A percentile compares a stretch with the other conserved stretches of the same genome.
Evolutionary conservation across 2,329 filamentous ascomycete species (phyloP).

Genomic region (Cadophora sp.): DNA sequence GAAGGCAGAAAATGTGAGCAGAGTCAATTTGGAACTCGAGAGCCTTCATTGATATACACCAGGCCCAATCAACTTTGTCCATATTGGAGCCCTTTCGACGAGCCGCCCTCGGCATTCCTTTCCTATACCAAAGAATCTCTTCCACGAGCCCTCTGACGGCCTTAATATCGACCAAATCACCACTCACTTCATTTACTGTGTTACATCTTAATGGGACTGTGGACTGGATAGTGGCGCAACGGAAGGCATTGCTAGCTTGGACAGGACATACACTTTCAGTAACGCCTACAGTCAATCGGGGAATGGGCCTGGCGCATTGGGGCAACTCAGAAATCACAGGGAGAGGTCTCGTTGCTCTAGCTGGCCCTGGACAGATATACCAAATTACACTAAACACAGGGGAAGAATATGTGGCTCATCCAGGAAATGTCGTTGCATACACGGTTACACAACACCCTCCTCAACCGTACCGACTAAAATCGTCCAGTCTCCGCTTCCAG

Average conservation of each 20-base stretch:
- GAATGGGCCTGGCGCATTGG: conserved; percentile 85
- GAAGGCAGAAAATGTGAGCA: conserved; percentile 82
- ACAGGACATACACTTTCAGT: conserved; percentile 86
- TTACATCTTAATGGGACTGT: conserved; percentile 91
- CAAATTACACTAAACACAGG: conserved; percentile 80
- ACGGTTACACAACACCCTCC: conserved; percentile 76
- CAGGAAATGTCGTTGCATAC: conserved; percentile 91
- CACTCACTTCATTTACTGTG: conserved; percentile 84
- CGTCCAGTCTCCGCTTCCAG: conserved; percentile 76
- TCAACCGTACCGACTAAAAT: conserved; percentile 85
- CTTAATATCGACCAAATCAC: conserved; percentile 85
- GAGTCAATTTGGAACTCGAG: too few species aligned
- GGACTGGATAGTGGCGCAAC: conserved; percentile 93
- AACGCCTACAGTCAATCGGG: conserved; percentile 75
- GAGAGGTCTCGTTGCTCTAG: conserved; percentile 82
- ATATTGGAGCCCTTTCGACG: conserved; percentile 84
- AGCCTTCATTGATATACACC: conserved; percentile 17
- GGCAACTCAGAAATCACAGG: conserved; percentile 89
- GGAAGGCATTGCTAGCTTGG: conserved; percentile 92
- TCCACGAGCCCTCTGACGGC: conserved; percentile 89
- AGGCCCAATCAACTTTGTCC: conserved; percentile 90
- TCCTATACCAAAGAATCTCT: conserved; percentile 90
- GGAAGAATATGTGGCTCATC: conserved; percentile 91
- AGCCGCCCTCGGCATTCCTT: conserved; percentile 84
- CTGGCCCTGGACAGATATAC: conserved; percentile 88